Evolutionary conservation across 495 filamentous ascomycete species (phyloP).

Genomic region (Acidiella bohemica): DNA sequence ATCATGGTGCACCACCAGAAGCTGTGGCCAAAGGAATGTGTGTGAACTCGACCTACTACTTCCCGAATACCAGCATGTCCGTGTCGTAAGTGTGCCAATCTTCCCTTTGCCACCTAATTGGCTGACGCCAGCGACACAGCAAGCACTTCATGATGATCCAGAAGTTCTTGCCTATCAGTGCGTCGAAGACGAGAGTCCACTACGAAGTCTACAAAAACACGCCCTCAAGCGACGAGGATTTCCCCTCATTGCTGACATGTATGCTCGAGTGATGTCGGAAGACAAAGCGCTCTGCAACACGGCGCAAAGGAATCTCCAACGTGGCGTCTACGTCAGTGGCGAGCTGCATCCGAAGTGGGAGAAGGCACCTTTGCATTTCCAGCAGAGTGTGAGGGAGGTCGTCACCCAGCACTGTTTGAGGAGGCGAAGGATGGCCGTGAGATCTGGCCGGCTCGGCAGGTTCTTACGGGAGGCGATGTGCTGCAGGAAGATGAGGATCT

Average conservation of each 20-base stretch:
- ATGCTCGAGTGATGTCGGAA: constrained; percentile 35
- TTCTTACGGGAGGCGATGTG: too few relatives aligned
- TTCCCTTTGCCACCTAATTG: not conserved
- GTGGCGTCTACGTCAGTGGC: too few relatives aligned
- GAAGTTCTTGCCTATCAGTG: constrained; percentile 32
- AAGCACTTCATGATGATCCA: constrained; percentile 38
- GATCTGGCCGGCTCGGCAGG: constrained; percentile 41
- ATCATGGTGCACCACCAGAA: too few relatives aligned
- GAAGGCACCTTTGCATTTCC: constrained; percentile 36
- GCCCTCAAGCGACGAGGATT: constrained; percentile 32
- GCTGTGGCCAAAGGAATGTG: too few relatives aligned
- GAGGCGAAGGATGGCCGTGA: constrained; percentile 32
- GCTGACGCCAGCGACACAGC: constrained; percentile 13
- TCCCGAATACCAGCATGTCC: constrained; percentile 35
- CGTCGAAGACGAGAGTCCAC: constrained; percentile 28
- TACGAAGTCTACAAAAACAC: constrained; percentile 41
- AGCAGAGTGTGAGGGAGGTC: constrained; percentile 31
- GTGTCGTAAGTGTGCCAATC: constrained; percentile 33
- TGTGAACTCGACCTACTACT: constrained; percentile 34
- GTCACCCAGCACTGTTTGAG: constrained; percentile 29
- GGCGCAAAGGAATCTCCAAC: constrained; percentile 35
- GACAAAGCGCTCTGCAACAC: constrained; percentile 34
- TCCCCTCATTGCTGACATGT: constrained; percentile 31
- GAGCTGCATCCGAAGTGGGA: constrained; percentile 35
- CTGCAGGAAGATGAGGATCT: too few relatives aligned